Evolutionary conservation across 2,329 filamentous ascomycete species (phyloP).

Genomic region (Colletotrichum shisoi): DNA sequence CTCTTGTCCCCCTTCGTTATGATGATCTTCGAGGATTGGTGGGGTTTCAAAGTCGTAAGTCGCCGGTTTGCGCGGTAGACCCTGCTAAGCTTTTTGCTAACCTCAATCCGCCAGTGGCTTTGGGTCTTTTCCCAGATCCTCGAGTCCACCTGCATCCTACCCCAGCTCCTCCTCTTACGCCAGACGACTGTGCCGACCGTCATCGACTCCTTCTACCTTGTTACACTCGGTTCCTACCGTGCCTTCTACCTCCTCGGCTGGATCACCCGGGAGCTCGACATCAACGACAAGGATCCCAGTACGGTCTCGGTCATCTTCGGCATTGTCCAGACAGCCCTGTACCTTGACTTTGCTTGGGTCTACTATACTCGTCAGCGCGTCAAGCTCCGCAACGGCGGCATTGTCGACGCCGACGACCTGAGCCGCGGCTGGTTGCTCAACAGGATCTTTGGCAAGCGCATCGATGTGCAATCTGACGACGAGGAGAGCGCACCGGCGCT

Average conservation of each 20-base stretch:
- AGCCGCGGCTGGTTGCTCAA: conserved; percentile 84
- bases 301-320: conserved; percentile 84
- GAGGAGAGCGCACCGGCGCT: conserved; percentile 66
- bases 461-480: conserved; percentile 62
- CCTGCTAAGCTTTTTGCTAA: conserved; percentile 35
- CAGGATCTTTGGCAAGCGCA: conserved; percentile 73
- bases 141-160: conserved; percentile 88
- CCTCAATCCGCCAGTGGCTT: conserved; percentile 64
- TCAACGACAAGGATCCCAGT: conserved; percentile 67
- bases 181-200: conserved; percentile 96
- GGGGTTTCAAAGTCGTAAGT: conserved; percentile 62
- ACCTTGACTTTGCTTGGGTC: conserved; percentile 95
- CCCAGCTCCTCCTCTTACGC: conserved; percentile 87
- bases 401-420: conserved; percentile 90
- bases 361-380: conserved; percentile 94
- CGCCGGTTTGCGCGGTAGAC: not conserved
- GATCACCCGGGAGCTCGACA: conserved; percentile 74
- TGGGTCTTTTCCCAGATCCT: conserved; percentile 92
- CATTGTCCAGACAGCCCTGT: conserved; percentile 86
- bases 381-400: conserved; percentile 85
- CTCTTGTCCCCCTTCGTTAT: conserved; percentile 75
- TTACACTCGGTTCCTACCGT: conserved; percentile 86
- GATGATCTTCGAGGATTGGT: conserved; percentile 67
- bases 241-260: conserved; percentile 91
- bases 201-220: conserved; percentile 94